Percentiles rank a stretch among this genome's conserved stretches.
Conservation (phyloP, 345 rosid genomes). For the Sonneratia alba region DNA sequence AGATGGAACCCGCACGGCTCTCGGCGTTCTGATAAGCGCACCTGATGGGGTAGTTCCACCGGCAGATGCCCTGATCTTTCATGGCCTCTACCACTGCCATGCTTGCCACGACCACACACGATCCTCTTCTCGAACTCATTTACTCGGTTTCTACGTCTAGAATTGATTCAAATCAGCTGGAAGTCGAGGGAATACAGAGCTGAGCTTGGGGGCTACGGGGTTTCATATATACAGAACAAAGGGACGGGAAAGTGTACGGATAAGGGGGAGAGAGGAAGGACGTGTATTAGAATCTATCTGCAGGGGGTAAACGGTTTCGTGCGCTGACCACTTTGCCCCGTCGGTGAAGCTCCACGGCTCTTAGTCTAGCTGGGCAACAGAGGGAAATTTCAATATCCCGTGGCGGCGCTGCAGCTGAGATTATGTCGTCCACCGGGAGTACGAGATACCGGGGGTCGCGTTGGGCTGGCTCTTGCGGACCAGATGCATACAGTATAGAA, state of each 20-base stretch:
- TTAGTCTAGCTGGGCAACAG: too few species aligned
- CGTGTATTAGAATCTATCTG: too few species aligned
- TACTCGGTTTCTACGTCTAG: neutral
- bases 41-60: slow-evolving; percentile 37
- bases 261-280: too few species aligned
- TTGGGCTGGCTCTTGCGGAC: neutral
- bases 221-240: neutral
- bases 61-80: slow-evolving; percentile 42
- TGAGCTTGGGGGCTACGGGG: neutral
- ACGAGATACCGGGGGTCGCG: too few species aligned
- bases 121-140: slow-evolving; percentile 17
- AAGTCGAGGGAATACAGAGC: neutral
- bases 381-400: too few species aligned
- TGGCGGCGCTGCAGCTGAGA: too few species aligned
- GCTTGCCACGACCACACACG: slow-evolving; percentile 48
- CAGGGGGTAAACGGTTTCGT: too few species aligned
- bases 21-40: slow-evolving; percentile 26
- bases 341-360: too few species aligned
- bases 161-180: neutral
- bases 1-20: slow-evolving; percentile 21
- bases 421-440: too few species aligned
- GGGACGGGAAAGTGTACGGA: too few species aligned
- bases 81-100: slow-evolving; percentile 42
- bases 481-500: neutral
- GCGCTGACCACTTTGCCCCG: too few species aligned